Conservation (phyloP, 306 rosid species). For the Albizia julibrissin region DNA sequence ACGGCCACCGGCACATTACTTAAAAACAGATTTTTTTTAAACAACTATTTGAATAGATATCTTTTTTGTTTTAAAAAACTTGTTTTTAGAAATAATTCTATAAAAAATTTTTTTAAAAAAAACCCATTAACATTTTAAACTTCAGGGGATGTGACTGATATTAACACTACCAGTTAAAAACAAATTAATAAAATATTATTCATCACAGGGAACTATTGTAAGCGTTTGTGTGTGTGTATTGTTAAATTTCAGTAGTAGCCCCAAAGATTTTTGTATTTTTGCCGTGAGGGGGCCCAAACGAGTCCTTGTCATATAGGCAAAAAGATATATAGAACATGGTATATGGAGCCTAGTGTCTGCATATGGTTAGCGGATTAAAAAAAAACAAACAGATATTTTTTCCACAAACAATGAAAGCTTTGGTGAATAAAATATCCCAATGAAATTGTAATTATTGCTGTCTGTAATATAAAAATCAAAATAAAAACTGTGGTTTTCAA, state of each 20-base stretch:
- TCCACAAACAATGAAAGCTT: not conserved
- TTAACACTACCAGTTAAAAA: not conserved
- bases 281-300: not conserved
- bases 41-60: no score
- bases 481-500: constrained; percentile 15
- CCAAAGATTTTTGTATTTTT: not conserved
- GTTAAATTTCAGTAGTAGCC: not conserved
- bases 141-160: not conserved
- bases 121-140: not conserved
- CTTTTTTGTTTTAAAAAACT: no score
- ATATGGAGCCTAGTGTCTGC: constrained; percentile 12
- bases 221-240: not conserved
- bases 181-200: not conserved
- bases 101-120: no score
- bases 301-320: not conserved
- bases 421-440: not conserved
- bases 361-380: not conserved
- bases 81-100: no score
- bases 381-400: not conserved
- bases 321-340: not conserved
- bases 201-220: no score
- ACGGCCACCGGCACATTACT: no score
- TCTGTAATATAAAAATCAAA: not conserved
- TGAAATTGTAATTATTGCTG: not conserved
- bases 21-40: no score